Evolutionary conservation across 495 filamentous ascomycete species (phyloP), one percentile per base, ranked within the genome.

Genomic region (Penicillium longicatenatum): DNA sequence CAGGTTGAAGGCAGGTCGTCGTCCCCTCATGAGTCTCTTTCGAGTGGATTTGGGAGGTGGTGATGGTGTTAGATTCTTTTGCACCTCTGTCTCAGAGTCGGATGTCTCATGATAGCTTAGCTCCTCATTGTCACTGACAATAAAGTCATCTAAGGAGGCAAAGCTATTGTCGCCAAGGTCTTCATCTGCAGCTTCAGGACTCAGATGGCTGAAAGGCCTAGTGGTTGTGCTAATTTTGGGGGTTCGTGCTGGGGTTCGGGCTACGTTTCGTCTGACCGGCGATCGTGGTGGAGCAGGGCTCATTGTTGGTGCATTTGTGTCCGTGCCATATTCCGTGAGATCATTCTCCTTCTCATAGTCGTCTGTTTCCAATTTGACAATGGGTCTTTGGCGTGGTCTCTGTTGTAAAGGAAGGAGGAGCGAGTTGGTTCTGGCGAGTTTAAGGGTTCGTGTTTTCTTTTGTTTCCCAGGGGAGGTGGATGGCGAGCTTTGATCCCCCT

Each of bases 61-160:
- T 33, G 68, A 57, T 24, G 65, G 59, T 22, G 58, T 37, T 57
- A 39, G 59, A 57, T n/a, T 50, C 39, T 41, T 65, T 59, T 51
- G 73, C 6, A 39, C 67, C 10, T 69, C 70, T 49, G 68, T 62
- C 50, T 77, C 71, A 54, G 64, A 63, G 21, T 67, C 65, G 7
- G 74, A 72, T 54, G 65, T 68, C 43, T 74, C 72, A 58, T 75
- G 61, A 44, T 63, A 78, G 54, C 75, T 80, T 24, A 65, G 35
- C 20, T 78, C 75, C 6, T 78, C 74, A 59, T 78, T 70, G 57
- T 80, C 77, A 47, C 76, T 78, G 50, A 78, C 77, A 64, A 80
- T 71, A 50, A 79, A 80, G 44, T 74, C 75, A 31, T 75, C 74
- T 29, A 78, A 59, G 42, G 74, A 77, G 52, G 72, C 60, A 47